Evolutionary conservation across 1,284 basidiomycete genomes (phyloP).

Genomic region (Ustilago trichophora): DNA sequence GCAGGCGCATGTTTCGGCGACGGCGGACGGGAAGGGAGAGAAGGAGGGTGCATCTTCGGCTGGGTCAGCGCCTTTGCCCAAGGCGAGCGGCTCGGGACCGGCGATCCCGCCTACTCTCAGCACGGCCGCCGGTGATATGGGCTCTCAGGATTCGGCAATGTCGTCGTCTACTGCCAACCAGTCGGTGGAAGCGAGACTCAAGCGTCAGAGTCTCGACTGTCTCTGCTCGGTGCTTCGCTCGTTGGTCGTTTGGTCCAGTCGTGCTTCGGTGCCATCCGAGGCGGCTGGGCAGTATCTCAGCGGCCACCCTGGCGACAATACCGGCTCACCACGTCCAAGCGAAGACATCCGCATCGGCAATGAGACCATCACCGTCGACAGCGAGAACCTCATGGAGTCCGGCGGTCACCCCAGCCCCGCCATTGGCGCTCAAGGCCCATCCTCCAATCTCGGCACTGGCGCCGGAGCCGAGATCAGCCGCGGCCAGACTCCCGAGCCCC

Average conservation of each 20-base stretch:
- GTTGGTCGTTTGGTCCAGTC: conserved; percentile 60
- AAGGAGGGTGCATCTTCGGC: conserved; percentile 7
- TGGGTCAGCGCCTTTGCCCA: conserved; percentile 15
- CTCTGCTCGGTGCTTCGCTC: conserved; percentile 65
- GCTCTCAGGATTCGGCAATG: conserved; percentile 16
- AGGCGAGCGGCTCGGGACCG: conserved; percentile 24
- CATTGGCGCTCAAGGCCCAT: conserved; percentile 1
- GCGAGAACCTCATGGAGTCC: conserved; percentile 48
- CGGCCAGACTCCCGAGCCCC: conserved; percentile 29
- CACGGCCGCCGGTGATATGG: conserved; percentile 35
- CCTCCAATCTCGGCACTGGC: conserved; percentile 7
- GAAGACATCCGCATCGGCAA: conserved; percentile 53
- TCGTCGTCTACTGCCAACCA: conserved; percentile 30
- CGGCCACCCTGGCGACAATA: conserved; percentile 15
- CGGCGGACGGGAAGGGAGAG: conserved; percentile 40
- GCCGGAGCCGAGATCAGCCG: conserved; percentile 20
- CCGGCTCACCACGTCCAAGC: conserved; percentile 40
- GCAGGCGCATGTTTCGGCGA: conserved; percentile 49
- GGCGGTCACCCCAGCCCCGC: conserved; percentile 18
- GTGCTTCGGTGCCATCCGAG: conserved; percentile 24
- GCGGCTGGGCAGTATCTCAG: conserved; percentile 14
- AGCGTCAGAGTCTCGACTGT: conserved; percentile 64
- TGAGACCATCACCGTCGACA: conserved; percentile 44
- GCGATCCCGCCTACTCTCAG: conserved; percentile 50
- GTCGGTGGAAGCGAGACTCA: conserved; percentile 61